phyloP scores from a whole-genome alignment of 495 filamentous ascomycete species.

The Annulohypoxylon stygium region DNA sequence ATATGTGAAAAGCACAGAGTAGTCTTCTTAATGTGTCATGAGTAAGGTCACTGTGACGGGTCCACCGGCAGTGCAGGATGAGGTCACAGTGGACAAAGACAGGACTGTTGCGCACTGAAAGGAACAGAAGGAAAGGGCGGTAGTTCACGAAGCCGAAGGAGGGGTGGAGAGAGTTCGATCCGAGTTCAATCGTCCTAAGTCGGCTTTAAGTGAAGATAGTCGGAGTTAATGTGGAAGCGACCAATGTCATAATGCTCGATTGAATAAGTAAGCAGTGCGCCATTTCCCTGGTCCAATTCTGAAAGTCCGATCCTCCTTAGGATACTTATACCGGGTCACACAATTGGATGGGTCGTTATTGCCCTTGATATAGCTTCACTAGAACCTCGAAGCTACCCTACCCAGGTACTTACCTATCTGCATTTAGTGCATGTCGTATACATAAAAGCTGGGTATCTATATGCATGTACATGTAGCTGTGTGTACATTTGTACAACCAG shows the following conservation, averaged over 20 bases:
- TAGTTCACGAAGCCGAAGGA: constrained; percentile 10
- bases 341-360: constrained; percentile 8
- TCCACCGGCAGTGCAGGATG: constrained; percentile 19
- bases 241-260: neutral
- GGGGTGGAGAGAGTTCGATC: constrained; percentile 24
- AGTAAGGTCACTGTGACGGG: neutral
- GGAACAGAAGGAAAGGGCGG: constrained; percentile 2
- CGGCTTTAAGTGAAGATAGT: constrained; percentile 21
- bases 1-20: neutral
- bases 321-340: neutral
- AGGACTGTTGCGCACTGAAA: neutral
- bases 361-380: constrained; percentile 2
- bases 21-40: neutral
- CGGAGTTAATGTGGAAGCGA: constrained; percentile 35
- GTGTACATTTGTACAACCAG: too few species aligned
- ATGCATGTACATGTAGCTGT: neutral
- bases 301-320: constrained; percentile 17
- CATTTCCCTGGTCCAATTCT: constrained; percentile 13
- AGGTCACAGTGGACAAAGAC: constrained; percentile 31
- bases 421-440: neutral
- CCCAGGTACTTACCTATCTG: neutral
- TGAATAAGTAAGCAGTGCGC: constrained; percentile 3
- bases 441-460: neutral
- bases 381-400: neutral
- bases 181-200: neutral